Evolutionary conservation across 1,284 basidiomycete genomes (phyloP), one percentile per base, ranked within the genome.

Genomic region (Ganoderma lucidum): DNA sequence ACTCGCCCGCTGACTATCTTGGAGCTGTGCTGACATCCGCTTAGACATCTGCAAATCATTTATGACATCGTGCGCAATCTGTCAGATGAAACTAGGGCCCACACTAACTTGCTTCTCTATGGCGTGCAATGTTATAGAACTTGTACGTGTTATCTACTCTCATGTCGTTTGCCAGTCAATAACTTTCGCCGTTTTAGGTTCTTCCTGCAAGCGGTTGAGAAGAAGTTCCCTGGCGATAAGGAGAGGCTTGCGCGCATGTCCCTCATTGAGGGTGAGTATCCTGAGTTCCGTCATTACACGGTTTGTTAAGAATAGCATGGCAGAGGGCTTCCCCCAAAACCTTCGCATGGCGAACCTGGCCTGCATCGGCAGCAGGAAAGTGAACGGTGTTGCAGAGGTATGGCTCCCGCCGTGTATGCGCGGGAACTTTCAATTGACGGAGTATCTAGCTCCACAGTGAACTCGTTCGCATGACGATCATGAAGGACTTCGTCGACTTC

Each of bases 361-460:
- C 12, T 91, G 88, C 77, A 90, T 94, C 66, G 92, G 90, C 79
- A 89, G 93, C 84, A 84, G 93, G 78, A 96, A 93, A 80, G 93
- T 97, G 76, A 98, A 98, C 77, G 96, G 96, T 79, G 96, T 98
- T 30, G 96, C 96, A n/a, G 96, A 96, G 84, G 89, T 71, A 51
- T 4, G 58, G 35, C 1, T 28, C 23, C 14, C 10, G 6, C 5
- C 6, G 15, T 41, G 4, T 61, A 30, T 15, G 23, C 12, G 37
- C 2, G 23, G 23, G n/a, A 5, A 42, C 14, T 10, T 51, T 35
- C 14, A 1, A 12, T 6, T 51, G 44, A 63, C 10, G 4, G 8
- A 3, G 30, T 41, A 12, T 14, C 1, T 73, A 91, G 89, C 80
- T 94, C 62, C 93, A 93, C 81, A 91, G 89, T 74, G 90, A 93